Evolutionary conservation across 1,139 yeast genomes (phyloP).

Genomic region (Yamadazyma epiphylla): DNA sequence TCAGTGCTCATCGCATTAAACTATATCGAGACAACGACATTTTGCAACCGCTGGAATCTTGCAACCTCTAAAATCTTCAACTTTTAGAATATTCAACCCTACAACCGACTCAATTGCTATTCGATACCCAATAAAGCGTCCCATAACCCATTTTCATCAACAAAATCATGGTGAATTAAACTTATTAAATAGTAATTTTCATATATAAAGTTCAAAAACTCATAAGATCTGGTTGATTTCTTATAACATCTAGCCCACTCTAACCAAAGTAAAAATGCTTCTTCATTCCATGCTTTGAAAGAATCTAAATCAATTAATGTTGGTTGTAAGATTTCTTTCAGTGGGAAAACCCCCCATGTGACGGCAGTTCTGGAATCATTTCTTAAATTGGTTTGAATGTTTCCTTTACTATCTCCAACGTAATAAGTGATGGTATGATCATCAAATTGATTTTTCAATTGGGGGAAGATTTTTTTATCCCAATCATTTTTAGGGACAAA

Average conservation of each 20-base stretch:
- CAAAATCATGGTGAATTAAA: slow-evolving; percentile 80
- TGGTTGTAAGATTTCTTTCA: slow-evolving; percentile 80
- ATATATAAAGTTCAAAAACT: slow-evolving; percentile 58
- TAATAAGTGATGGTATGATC: slow-evolving; percentile 60
- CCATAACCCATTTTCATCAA: slow-evolving; percentile 78
- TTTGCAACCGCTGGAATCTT: no score
- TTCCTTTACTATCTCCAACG: slow-evolving; percentile 58
- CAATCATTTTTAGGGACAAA: slow-evolving; percentile 80
- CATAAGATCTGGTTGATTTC: slow-evolving; percentile 48
- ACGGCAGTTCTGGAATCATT: slow-evolving; percentile 60
- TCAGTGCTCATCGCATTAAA: no score
- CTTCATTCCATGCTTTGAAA: slow-evolving; percentile 90
- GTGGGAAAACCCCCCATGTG: slow-evolving; percentile 96
- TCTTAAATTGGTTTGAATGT: slow-evolving; percentile 59
- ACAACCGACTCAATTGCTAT: slow-evolving; percentile 16
- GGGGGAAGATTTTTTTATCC: slow-evolving; percentile 51
- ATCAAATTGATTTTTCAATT: slow-evolving; percentile 41
- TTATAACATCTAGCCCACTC: slow-evolving; percentile 89
- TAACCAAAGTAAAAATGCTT: slow-evolving; percentile 84
- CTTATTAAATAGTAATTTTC: slow-evolving; percentile 73
- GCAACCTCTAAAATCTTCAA: no score
- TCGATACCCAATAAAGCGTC: slow-evolving; percentile 42
- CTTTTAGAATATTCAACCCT: no score
- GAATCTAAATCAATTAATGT: slow-evolving; percentile 87
- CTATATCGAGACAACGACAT: no score